Conservation (phyloP, 2,329 filamentous ascomycete genomes). For the Metarhizium anisopliae region DNA sequence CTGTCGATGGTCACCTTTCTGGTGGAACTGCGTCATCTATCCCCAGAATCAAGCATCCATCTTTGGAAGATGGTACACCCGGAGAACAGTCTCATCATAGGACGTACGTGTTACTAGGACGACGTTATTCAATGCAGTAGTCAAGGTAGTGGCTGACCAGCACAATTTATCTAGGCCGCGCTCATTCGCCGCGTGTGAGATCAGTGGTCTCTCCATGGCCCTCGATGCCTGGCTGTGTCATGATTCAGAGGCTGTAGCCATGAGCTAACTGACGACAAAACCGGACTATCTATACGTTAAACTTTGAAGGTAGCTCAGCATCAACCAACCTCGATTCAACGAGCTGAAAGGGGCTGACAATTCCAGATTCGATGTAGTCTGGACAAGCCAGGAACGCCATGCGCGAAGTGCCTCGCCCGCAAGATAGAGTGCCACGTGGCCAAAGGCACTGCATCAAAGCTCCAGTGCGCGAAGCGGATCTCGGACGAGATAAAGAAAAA, state of each 20-base stretch:
- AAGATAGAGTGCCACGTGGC: slow-evolving; percentile 97
- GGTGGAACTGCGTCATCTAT: too few species aligned
- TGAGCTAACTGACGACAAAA: neutral
- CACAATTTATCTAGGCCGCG: neutral
- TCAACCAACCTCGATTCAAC: neutral
- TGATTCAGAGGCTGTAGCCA: neutral
- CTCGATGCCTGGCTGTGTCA: neutral
- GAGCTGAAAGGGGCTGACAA: neutral
- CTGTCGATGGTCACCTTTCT: too few species aligned
- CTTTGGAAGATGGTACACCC: too few species aligned
- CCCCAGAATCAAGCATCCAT: too few species aligned
- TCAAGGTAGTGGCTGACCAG: neutral
- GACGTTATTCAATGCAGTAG: too few species aligned
- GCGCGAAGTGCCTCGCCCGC: slow-evolving; percentile 98
- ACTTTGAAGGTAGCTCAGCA: neutral
- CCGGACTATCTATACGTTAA: too few species aligned
- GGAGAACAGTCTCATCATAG: too few species aligned
- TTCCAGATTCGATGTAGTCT: slow-evolving; percentile 90
- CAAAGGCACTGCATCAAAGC: slow-evolving; percentile 52
- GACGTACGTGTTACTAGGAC: too few species aligned
- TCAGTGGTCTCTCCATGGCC: neutral
- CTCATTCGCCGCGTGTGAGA: neutral
- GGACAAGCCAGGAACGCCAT: slow-evolving; percentile 88
- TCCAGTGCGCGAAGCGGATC: slow-evolving; percentile 49
- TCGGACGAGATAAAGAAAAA: slow-evolving; percentile 38